Evolutionary conservation across 768 basidiomycete species (phyloP).

Genomic region (Udeniomyces megalosporus): DNA sequence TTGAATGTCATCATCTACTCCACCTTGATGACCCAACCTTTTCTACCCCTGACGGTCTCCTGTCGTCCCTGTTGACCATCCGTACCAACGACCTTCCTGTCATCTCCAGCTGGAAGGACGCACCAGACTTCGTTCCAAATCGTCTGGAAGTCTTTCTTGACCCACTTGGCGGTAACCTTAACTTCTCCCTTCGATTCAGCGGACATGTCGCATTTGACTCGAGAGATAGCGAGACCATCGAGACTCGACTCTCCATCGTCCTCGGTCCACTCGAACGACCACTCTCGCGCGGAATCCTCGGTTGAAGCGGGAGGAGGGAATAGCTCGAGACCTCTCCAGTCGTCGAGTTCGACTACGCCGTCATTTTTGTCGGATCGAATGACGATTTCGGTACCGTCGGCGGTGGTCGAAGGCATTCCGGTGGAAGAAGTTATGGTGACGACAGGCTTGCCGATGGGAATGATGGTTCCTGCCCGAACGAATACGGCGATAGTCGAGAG

Average conservation of each 20-base stretch:
- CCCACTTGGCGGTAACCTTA: constrained; percentile 19
- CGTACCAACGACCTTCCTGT: constrained; percentile 15
- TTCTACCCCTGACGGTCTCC: background rate
- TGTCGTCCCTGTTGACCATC: background rate
- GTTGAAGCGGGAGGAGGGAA: constrained; percentile 20
- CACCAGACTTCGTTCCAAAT: constrained; percentile 24
- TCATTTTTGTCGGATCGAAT: constrained; percentile 5
- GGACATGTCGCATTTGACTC: constrained; percentile 18
- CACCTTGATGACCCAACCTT: too few relatives aligned
- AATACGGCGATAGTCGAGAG: constrained; percentile 27
- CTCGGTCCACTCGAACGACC: constrained; percentile 25
- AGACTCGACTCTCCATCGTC: constrained; percentile 25
- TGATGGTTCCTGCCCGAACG: constrained; percentile 25
- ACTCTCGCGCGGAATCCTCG: background rate
- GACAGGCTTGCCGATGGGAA: constrained; percentile 26
- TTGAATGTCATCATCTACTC: too few relatives aligned
- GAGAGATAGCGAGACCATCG: background rate
- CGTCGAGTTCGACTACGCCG: constrained; percentile 27
- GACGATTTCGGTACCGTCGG: constrained; percentile 25
- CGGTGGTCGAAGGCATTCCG: constrained; percentile 22
- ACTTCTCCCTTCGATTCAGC: constrained; percentile 5
- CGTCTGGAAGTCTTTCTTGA: constrained; percentile 21
- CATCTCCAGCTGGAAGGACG: constrained; percentile 23
- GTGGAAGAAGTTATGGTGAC: constrained; percentile 24
- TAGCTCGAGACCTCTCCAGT: constrained; percentile 28